Conservation (phyloP, 805 yeast genomes). For the Ogataea sp. region DNA sequence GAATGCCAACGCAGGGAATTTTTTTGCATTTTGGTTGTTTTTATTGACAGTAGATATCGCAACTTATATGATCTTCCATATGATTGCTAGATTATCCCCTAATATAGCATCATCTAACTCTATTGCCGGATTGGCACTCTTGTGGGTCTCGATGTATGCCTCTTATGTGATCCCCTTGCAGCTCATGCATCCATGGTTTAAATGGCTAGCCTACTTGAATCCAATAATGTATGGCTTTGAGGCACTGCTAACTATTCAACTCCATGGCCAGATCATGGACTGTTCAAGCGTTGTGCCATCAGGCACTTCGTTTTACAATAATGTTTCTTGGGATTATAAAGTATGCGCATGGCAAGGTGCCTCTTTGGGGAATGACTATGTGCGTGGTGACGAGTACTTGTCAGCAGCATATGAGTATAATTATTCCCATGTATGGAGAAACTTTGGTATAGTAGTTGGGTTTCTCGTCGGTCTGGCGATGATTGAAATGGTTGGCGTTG, state of each 20-base stretch:
- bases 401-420: conserved; percentile 35
- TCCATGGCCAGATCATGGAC: conserved; percentile 44
- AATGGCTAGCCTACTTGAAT: conserved; percentile 53
- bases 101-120: conserved; percentile 44
- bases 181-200: conserved; percentile 63
- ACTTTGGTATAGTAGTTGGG: conserved; percentile 24
- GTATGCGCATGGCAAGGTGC: conserved; percentile 39
- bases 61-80: conserved; percentile 41
- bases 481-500: conserved; percentile 16
- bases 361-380: conserved; percentile 34
- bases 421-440: conserved; percentile 31
- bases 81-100: conserved; percentile 38
- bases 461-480: conserved; percentile 13
- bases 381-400: conserved; percentile 55
- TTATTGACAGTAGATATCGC: conserved; percentile 32
- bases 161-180: conserved; percentile 49
- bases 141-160: conserved; percentile 45
- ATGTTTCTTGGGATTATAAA: conserved; percentile 27
- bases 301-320: conserved; percentile 41
- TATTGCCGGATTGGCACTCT: conserved; percentile 42
- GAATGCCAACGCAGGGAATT: conserved; percentile 41
- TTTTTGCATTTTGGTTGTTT: conserved; percentile 43
- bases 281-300: conserved; percentile 52
- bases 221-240: conserved; percentile 57
- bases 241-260: conserved; percentile 56